Evolutionary conservation across 1,284 basidiomycete species (phyloP).

Genomic region (Vanrija humicola): DNA sequence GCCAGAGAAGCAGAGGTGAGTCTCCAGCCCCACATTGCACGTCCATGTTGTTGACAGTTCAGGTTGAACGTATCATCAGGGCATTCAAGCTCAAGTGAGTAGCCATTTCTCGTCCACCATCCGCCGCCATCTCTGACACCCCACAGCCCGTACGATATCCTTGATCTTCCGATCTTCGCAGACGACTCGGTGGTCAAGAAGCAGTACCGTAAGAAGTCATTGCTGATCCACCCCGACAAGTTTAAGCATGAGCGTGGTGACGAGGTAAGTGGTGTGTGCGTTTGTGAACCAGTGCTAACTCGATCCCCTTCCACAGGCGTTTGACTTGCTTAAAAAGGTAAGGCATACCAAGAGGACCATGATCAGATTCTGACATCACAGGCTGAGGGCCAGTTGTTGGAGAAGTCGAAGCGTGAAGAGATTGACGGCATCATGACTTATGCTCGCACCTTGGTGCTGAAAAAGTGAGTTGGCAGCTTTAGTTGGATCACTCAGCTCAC

Average conservation of each 20-base stretch:
- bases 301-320: constrained; percentile 46
- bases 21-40: neutral
- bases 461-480: constrained; percentile 30
- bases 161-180: constrained; percentile 52
- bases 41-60: constrained; percentile 13
- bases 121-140: constrained; percentile 7
- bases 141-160: constrained; percentile 54
- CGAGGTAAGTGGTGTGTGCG: constrained; percentile 35
- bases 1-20: constrained; percentile 38
- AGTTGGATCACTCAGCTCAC: neutral
- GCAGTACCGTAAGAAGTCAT: constrained; percentile 55
- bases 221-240: constrained; percentile 59
- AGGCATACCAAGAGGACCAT: constrained; percentile 3
- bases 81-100: constrained; percentile 56
- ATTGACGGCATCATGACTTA: constrained; percentile 49
- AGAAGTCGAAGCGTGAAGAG: constrained; percentile 36
- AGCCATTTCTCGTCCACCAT: neutral
- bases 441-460: constrained; percentile 41
- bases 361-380: constrained; percentile 14
- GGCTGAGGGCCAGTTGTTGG: constrained; percentile 47
- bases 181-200: constrained; percentile 54
- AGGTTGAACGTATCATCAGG: constrained; percentile 54
- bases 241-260: constrained; percentile 55
- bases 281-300: neutral
- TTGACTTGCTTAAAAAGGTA: constrained; percentile 57